Percentiles rank a stretch among this genome's conserved stretches.
Evolutionary conservation across 2,329 filamentous ascomycete genomes (phyloP).

Genomic region (Pseudopyrenochaeta lycopersici): DNA sequence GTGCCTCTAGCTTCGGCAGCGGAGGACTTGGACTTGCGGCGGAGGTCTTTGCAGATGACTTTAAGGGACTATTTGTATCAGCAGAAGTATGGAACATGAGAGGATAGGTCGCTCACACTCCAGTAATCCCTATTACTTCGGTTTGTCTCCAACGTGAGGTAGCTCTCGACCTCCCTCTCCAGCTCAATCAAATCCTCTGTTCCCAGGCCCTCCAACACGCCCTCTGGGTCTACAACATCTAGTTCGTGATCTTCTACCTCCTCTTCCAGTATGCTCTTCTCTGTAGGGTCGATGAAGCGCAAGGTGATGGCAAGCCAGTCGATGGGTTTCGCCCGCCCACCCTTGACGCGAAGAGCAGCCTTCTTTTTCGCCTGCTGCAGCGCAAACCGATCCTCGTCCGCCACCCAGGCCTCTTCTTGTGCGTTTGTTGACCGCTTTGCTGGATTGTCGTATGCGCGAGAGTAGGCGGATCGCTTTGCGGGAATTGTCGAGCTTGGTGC

Average conservation of each 20-base stretch:
- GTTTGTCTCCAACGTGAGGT: conserved; percentile 82
- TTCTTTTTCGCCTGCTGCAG: conserved; percentile 98
- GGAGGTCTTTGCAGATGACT: conserved; percentile 80
- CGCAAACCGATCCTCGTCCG: conserved; percentile 95
- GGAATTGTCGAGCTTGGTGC: conserved; percentile 44
- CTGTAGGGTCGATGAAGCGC: conserved; percentile 82
- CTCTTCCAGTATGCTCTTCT: conserved; percentile 78
- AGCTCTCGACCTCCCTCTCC: conserved; percentile 82
- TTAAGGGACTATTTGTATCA: conserved; percentile 71
- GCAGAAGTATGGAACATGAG: conserved; percentile 22
- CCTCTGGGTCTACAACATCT: conserved; percentile 79
- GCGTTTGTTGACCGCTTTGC: conserved; percentile 56
- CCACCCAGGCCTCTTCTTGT: conserved; percentile 74
- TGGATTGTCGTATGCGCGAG: conserved; percentile 49
- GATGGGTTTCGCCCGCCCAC: conserved; percentile 88
- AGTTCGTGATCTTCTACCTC: conserved; percentile 79
- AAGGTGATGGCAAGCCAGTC: conserved; percentile 94
- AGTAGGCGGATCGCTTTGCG: conserved; percentile 55
- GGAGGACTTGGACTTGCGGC: conserved; percentile 69
- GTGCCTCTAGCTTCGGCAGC: conserved; percentile 76
- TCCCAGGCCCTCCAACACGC: conserved; percentile 78
- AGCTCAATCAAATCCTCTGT: conserved; percentile 75
- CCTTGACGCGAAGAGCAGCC: conserved; percentile 91
- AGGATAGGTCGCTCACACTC: conserved; percentile 61
- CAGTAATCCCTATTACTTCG: conserved; percentile 85